phyloP scores from a whole-genome alignment of 345 rosid species.

The Rhizophora apiculata region DNA sequence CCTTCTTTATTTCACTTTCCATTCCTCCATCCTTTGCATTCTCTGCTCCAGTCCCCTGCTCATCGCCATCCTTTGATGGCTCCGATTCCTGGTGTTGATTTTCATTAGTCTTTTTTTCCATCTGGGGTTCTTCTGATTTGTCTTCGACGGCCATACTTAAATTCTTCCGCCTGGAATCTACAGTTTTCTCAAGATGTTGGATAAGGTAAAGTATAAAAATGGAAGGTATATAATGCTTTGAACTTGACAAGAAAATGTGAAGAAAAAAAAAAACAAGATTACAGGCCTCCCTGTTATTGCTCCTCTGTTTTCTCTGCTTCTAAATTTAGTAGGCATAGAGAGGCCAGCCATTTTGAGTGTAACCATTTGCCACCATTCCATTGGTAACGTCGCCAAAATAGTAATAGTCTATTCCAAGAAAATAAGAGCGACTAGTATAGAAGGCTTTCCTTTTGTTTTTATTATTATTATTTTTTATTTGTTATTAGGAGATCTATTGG shows the following conservation, averaged over 20 bases:
- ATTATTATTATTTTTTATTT: no score
- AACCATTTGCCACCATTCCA: constrained; percentile 8
- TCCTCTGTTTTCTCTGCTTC: constrained; percentile 14
- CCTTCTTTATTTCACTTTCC: not conserved
- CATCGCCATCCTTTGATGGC: not conserved
- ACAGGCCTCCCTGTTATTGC: constrained; percentile 10
- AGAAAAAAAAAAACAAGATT: not conserved
- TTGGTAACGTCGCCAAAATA: not conserved
- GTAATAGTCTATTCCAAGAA: not conserved
- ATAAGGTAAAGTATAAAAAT: not conserved
- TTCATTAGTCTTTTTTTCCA: not conserved
- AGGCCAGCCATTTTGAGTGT: not conserved
- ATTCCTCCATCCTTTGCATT: not conserved
- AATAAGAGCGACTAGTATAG: no score
- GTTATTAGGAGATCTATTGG: no score
- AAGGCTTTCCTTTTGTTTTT: no score
- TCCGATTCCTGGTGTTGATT: not conserved
- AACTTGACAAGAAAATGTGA: not conserved
- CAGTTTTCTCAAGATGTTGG: not conserved
- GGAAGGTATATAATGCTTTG: constrained; percentile 2
- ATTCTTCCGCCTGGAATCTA: not conserved
- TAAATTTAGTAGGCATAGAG: constrained; percentile 5
- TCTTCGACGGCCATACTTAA: constrained; percentile 3
- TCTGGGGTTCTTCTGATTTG: constrained; percentile 1
- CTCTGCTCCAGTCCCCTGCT: not conserved